A percentile compares a stretch with the other conserved stretches of the same genome.
phyloP scores from a whole-genome alignment of 257 asterid species.

The Lycium ferocissimum region DNA sequence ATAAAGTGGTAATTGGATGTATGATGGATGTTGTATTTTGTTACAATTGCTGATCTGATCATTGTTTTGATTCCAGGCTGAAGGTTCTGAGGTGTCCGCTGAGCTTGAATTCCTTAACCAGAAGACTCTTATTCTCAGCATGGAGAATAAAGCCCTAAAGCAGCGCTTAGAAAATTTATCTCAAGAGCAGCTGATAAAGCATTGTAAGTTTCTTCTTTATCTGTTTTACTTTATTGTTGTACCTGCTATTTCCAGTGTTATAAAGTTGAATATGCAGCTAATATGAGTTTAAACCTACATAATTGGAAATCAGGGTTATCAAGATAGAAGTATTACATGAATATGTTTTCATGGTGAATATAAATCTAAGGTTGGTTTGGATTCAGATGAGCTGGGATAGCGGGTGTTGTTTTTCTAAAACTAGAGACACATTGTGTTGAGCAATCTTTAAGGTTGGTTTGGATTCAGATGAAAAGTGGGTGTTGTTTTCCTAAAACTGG shows the following conservation, averaged over 20 bases:
- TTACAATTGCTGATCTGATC: conserved; percentile 33
- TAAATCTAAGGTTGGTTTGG: neutral
- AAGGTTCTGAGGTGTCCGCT: conserved; percentile 84
- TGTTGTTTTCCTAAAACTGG: neutral
- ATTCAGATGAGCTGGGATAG: neutral
- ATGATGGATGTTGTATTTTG: conserved; percentile 16
- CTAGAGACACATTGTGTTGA: neutral
- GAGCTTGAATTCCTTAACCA: conserved; percentile 88
- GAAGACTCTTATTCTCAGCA: conserved; percentile 76
- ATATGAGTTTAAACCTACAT: neutral
- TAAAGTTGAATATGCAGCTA: neutral
- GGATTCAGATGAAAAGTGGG: neutral
- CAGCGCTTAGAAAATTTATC: conserved; percentile 82
- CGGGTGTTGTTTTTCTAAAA: neutral
- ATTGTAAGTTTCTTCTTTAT: conserved; percentile 55
- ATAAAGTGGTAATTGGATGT: neutral
- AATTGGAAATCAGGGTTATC: conserved; percentile 13
- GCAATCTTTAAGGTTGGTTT: neutral
- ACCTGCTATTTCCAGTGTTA: neutral
- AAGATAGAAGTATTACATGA: neutral
- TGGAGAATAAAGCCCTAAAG: conserved; percentile 92
- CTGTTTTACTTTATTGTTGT: conserved; percentile 3
- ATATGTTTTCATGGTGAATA: neutral
- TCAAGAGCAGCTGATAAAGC: conserved; percentile 86
- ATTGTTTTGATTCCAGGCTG: conserved; percentile 60